Evolutionary conservation across 2,329 filamentous ascomycete genomes (phyloP).

Genomic region (Ophiognomonia clavigignenti-juglandacearum): DNA sequence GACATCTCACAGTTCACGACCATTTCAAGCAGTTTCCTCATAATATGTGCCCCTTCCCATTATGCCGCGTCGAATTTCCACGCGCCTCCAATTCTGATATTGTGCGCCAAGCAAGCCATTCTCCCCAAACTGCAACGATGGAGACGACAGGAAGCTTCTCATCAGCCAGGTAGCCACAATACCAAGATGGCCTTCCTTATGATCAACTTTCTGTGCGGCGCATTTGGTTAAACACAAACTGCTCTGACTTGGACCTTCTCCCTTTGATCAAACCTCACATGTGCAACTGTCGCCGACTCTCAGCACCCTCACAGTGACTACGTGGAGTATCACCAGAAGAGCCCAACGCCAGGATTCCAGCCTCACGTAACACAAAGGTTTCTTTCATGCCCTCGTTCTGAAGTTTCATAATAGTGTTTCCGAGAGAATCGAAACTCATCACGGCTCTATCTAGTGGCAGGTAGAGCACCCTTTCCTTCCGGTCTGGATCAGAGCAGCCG

Average conservation of each 20-base stretch:
- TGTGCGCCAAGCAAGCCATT: neutral
- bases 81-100: neutral
- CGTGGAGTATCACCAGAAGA: too few relatives aligned
- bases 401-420: too few relatives aligned
- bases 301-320: too few relatives aligned
- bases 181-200: neutral
- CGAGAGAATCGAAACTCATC: too few relatives aligned
- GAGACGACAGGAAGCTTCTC: neutral
- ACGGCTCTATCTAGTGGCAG: too few relatives aligned
- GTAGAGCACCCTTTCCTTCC: too few relatives aligned
- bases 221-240: neutral
- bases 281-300: neutral
- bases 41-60: neutral
- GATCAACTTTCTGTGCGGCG: neutral
- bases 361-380: too few relatives aligned
- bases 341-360: too few relatives aligned
- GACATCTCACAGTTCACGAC: slow-evolving; percentile 1
- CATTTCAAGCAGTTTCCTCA: neutral
- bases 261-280: neutral
- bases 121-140: neutral
- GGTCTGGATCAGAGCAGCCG: too few relatives aligned
- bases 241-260: neutral
- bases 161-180: neutral
- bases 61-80: neutral
- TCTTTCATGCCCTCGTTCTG: too few relatives aligned